Evolutionary conservation across 2,329 filamentous ascomycete genomes (phyloP).

Genomic region (Fusarium papillatum): DNA sequence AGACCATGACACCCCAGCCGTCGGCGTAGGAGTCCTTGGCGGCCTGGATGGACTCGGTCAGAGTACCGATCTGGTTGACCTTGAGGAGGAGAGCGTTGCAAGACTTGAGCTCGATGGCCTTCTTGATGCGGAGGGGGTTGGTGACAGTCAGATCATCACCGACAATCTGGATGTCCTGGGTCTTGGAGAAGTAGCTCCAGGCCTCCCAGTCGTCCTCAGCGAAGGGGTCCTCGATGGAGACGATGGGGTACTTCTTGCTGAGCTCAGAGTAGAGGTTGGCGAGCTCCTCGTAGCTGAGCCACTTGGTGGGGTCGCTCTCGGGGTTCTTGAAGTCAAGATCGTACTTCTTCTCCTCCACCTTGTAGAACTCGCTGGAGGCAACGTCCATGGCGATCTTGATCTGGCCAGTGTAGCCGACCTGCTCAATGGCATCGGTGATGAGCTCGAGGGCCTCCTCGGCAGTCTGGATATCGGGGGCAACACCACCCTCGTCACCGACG

Average conservation of each 20-base stretch:
- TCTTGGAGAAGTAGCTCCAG: conserved; percentile 99
- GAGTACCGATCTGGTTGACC: conserved; percentile 99
- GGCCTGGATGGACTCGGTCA: conserved; percentile 98
- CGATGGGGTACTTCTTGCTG: conserved; percentile 96
- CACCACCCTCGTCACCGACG: conserved; percentile 99
- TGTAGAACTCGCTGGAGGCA: conserved; percentile 99
- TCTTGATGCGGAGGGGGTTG: conserved; percentile 99
- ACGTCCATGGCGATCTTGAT: conserved; percentile 99
- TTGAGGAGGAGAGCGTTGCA: conserved; percentile 98
- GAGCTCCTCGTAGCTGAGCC: conserved; percentile 98
- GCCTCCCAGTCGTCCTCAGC: conserved; percentile 99
- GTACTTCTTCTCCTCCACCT: conserved; percentile 97
- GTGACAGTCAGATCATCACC: conserved; percentile 99
- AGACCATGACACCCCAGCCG: conserved; percentile 99
- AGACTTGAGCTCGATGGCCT: conserved; percentile 98
- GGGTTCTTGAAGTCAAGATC: conserved; percentile 99
- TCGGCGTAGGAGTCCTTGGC: conserved; percentile 98
- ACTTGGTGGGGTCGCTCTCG: conserved; percentile 94
- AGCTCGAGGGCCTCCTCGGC: conserved; percentile 97
- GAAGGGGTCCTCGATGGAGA: conserved; percentile 99
- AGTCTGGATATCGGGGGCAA: conserved; percentile 98
- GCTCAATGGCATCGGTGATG: conserved; percentile 93
- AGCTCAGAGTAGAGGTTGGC: conserved; percentile 92
- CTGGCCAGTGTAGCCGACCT: conserved; percentile 95
- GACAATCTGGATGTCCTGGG: conserved; percentile 97